These are phyloP conservation scores for Sideroxylon spinosum DNA, from an alignment of 179 eudicot genomes.

Conservation along the genomic window DNA sequence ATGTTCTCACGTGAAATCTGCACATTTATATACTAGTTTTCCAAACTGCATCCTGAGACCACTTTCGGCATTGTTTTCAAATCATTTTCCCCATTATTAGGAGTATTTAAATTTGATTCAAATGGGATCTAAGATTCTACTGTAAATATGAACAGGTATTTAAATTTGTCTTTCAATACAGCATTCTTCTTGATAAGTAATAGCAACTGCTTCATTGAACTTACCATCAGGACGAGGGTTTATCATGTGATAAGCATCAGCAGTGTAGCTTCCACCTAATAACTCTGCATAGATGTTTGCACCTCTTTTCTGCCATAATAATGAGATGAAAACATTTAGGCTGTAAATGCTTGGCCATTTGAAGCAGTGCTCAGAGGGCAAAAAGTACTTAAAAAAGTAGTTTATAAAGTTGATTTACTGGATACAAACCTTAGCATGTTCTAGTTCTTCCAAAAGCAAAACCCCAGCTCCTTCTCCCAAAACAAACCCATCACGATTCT, in stretches of 20 bases:
- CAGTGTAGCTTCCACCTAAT: slow-evolving; percentile 92
- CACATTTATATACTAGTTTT: background rate
- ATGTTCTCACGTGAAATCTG: background rate
- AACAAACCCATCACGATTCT: slow-evolving; percentile 97
- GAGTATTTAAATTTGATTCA: background rate
- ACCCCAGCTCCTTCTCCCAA: slow-evolving; percentile 99
- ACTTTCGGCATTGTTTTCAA: background rate
- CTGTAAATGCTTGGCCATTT: background rate
- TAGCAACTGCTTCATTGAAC: background rate
- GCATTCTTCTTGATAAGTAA: too few relatives aligned
- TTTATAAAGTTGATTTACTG: background rate
- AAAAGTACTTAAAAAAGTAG: slow-evolving; percentile 6
- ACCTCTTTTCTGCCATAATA: slow-evolving; percentile 58
- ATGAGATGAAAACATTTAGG: too few relatives aligned
- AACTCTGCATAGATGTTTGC: slow-evolving; percentile 87
- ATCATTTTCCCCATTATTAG: background rate
- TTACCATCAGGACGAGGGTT: slow-evolving; percentile 95
- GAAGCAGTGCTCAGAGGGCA: background rate
- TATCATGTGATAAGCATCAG: slow-evolving; percentile 98
- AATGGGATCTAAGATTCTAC: background rate
- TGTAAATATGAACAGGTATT: background rate
- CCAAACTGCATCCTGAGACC: background rate
- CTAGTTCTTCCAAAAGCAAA: slow-evolving; percentile 88
- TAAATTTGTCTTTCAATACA: background rate
- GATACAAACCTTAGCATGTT: slow-evolving; percentile 70